A percentile compares a stretch with the other conserved stretches of the same genome.
phyloP scores from a whole-genome alignment of 2,329 filamentous ascomycete species.

The Alternaria arbusti region DNA sequence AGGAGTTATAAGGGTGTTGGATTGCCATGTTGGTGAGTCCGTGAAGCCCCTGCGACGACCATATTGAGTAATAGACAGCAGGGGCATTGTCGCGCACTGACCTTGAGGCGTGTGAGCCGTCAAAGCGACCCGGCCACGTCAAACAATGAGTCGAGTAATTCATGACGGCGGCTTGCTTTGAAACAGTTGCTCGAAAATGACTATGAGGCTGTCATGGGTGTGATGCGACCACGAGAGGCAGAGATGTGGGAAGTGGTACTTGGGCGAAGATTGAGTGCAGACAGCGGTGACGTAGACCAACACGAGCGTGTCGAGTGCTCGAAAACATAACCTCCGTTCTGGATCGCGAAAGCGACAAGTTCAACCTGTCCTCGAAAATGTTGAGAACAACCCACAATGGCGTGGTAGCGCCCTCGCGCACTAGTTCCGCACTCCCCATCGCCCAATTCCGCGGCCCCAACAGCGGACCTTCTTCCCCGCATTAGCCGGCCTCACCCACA shows the following conservation, averaged over 20 bases:
- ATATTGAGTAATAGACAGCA: background rate
- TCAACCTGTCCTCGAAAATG: background rate
- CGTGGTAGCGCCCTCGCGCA: background rate
- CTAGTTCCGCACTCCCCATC: slow-evolving; percentile 13
- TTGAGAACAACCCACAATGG: background rate
- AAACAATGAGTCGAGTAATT: background rate
- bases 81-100: background rate
- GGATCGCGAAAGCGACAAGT: background rate
- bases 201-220: background rate
- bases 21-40: background rate
- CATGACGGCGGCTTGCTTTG: background rate
- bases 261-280: background rate
- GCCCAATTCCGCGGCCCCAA: slow-evolving; percentile 23
- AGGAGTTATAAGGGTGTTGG: background rate
- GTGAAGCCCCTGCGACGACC: background rate
- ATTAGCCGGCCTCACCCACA: slow-evolving; percentile 4
- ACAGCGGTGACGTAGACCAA: background rate
- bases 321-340: background rate
- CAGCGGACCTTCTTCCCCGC: slow-evolving; percentile 19
- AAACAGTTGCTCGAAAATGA: background rate
- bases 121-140: accelerated
- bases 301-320: background rate
- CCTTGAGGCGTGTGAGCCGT: background rate
- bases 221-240: background rate
- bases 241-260: background rate